A percentile compares a stretch with the other conserved stretches of the same genome.
These are phyloP conservation scores for Chalaropsis ovoidea DNA, from an alignment of 2,329 filamentous ascomycete species.

Conservation along the genomic window DNA sequence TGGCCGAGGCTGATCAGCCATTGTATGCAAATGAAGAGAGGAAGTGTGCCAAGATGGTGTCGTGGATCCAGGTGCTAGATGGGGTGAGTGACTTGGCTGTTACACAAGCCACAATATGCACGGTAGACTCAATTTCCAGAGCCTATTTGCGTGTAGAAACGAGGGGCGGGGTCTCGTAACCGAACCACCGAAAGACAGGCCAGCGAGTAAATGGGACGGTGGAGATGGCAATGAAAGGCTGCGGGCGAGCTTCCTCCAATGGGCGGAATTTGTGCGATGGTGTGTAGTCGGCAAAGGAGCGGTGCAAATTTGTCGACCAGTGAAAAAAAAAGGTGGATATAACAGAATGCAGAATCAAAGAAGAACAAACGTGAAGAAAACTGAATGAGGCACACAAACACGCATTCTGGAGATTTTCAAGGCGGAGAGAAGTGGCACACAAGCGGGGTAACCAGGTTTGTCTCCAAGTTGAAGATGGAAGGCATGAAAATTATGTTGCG, in stretches of 20 bases:
- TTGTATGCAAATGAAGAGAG: not conserved
- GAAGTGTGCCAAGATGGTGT: not conserved
- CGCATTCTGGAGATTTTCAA: not conserved
- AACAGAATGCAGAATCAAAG: not conserved
- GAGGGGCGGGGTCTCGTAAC: not conserved
- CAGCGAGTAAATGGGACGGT: not conserved
- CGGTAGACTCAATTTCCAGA: too few relatives aligned
- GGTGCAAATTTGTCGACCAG: not conserved
- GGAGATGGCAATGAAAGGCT: not conserved
- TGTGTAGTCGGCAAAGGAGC: not conserved
- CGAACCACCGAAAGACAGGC: not conserved
- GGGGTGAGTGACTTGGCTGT: not conserved
- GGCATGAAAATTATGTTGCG: not conserved
- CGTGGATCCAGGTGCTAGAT: not conserved
- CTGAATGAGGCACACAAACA: not conserved
- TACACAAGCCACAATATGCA: not conserved
- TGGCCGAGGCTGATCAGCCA: conserved; percentile 7
- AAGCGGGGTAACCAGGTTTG: not conserved
- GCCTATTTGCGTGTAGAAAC: not conserved
- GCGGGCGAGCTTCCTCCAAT: not conserved
- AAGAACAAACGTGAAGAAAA: not conserved
- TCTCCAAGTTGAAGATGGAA: not conserved
- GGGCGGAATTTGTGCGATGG: not conserved
- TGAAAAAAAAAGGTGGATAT: not conserved
- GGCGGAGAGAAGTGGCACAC: not conserved